Percentiles rank a stretch among this genome's conserved stretches.
Conservation (phyloP, 805 yeast genomes). For the Yarrowia sp. region DNA sequence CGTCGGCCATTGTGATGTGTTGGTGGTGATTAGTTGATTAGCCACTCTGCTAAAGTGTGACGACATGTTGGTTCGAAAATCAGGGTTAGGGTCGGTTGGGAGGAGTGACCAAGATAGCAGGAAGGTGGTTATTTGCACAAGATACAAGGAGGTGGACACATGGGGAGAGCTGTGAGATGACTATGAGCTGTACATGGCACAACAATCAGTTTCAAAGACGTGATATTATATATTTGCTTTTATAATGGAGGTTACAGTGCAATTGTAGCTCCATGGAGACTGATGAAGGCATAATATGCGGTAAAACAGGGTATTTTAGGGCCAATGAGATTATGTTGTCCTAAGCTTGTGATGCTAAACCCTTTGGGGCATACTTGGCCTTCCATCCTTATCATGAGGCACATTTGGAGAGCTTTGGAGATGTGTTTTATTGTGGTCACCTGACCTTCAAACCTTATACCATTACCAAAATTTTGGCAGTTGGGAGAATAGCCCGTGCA, state of each 20-base stretch:
- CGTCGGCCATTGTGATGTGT: conserved; percentile 26
- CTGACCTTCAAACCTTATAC: neutral
- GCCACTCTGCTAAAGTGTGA: too few species aligned
- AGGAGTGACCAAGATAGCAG: neutral
- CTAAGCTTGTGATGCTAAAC: neutral
- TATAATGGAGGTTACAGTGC: too few species aligned
- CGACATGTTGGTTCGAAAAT: neutral
- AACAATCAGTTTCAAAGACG: too few species aligned
- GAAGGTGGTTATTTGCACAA: neutral
- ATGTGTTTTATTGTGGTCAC: neutral
- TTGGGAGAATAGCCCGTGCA: neutral
- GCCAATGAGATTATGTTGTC: too few species aligned
- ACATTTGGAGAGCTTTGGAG: too few species aligned
- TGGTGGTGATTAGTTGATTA: neutral
- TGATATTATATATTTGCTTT: too few species aligned
- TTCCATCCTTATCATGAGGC: neutral
- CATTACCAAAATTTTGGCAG: neutral
- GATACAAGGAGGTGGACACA: too few species aligned
- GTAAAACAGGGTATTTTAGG: too few species aligned
- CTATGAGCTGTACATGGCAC: too few species aligned
- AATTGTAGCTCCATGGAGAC: too few species aligned
- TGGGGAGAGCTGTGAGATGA: too few species aligned
- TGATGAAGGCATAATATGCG: too few species aligned
- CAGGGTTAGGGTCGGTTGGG: conserved; percentile 9
- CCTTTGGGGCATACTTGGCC: neutral